Base-by-base conservation (phyloP, 2,329 filamentous ascomycete species). In the Fusarium nematophilum region DNA sequence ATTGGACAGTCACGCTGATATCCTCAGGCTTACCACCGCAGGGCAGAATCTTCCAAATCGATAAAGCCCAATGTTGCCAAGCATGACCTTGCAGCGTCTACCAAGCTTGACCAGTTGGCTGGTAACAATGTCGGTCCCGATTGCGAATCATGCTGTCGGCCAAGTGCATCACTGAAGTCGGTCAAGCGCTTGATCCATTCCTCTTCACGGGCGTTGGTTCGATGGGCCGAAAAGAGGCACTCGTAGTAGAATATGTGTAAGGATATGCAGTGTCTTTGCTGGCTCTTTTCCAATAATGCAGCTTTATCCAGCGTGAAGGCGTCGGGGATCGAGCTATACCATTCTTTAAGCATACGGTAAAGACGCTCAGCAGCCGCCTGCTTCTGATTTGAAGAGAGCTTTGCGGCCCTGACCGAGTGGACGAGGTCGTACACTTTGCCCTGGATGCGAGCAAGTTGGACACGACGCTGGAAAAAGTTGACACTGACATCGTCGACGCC, bases 371-470 rank as follows among this genome's bases (percentile, higher is more conserved):
- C 21, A 3, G 34, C 48, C 5, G 27, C 25, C 17, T 33, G 21
- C 6, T 30, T 43, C 7, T 49, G 46, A 1, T 27, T 23, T 7
- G 23, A 6, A 17, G 45, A 52, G 2, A 40, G 21, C 5, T 10
- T 9, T 3, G 9, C 8, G 10, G 55, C 50, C 0, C 39, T 30
- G 4, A 56, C 34, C 9, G 55, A 56, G 6, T 56, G 48, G 0
- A 59, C 15, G 6, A 53, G 6, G 21, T 62, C 57, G 6, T 57
- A 61, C 3, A 57, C 45, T 10, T 50, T 62, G 43, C 59, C 59
- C 37, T 62, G 57, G 0, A 52, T 61, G 17, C 21, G 11, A 15
- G 57, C 57, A 0, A 62, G 1, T 9, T 6, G 0, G 6, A 34
- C n/a, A 1, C 57, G 53, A 1, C 34, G 18, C 4, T 11, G 3